Evolutionary conservation across 768 basidiomycete genomes (phyloP), one percentile per base, ranked within the genome.

Genomic region (Leccinum sublutescens): DNA sequence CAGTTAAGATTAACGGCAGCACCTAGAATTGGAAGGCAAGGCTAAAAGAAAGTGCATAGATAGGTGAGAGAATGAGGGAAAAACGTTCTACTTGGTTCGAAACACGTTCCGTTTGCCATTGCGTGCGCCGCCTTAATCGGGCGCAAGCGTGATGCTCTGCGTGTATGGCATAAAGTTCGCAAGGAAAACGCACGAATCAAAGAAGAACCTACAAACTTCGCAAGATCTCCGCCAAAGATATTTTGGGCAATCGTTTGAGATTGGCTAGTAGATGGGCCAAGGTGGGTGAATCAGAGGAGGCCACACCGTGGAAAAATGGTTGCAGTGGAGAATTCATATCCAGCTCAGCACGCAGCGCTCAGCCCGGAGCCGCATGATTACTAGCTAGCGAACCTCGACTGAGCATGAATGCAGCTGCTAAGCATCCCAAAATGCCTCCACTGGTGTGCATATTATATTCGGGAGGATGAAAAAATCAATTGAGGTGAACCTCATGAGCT

Each of bases 211-310:
- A 52, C 15, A 27, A 34, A 14, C 11, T 58, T 58, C 51, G 58
- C 63, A n/a, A 40, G 59, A 54, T 52, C 54, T 10, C 6, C 31
- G 31, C 55, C 17, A 33, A 29, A 4, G n/a, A 14, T 40, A 6
- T 48, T 1, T 33, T 33, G 23, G 5, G 33, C 33, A 33, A 36
- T 52, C 45, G 52, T 36, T 52, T 53, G 45, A 15, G 19, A 51
- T 19, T 5, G 10, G 45, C 21, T 63, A 56, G 60, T 29, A 40
- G 29, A 7, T 45, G 31, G 31, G 60, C 64, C 64, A 64, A 55
- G 36, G 14, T 14, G 12, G 49, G 40, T 25, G 8, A 38, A 47
- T 27, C 29, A 17, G 15, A 40, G 29, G 12, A 34, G 12, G 52
- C 17, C 19, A 25, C 27, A 5, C 21, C 49, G 29, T 57, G 55